Base-by-base conservation (phyloP, 1,284 basidiomycete genomes). In the Lentinula novae-zelandiae region DNA sequence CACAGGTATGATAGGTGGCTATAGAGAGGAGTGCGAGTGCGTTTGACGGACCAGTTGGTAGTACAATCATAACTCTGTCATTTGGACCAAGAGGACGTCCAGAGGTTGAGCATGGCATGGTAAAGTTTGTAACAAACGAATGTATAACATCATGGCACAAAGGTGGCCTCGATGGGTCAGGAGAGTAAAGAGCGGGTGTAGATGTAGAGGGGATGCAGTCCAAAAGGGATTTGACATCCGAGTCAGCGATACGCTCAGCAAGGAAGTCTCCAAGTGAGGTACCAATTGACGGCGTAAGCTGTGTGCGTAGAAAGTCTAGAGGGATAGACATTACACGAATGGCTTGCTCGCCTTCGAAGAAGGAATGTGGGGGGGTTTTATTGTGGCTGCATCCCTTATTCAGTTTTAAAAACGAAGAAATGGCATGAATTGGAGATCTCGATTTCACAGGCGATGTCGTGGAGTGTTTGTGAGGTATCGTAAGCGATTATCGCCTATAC, bases 11-110 rank as follows among this genome's bases (percentile, higher is more conserved):
- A 63, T 79, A 79, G 56, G 65, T 68, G 6, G 75, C 70, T 6
- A 79, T 60, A 1, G 77, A 71, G 27, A 80, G 71, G 15, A 79
- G 68, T 0, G 78, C 78, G 2, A 79, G 64, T 0, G 77, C 78
- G 57, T 76, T 79, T 58, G 77, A 75, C 8, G 78, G 76, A 8
- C 78, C 76, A n/a, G 76, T 75, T n/a, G 78, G 77, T 4, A 80
- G 67, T 7, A 70, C 74, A 53, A 78, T 65, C 71, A 80, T 76
- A 58, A 80, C 70, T 13, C 78, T 73, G 66, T 78, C 77, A 67
- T 79, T 79, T 20, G 71, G 74, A 12, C 72, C 73, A 4, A 77
- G 66, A 33, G 67, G 69, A 6, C 54, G 39, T 31, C 70, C 65
- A 3, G 69, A 63, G 3, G 65, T 59, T 0, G 73, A 72, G 58